phyloP scores from a whole-genome alignment of 352 stramenopile genomes.

The Pseudoperonospora humuli region DNA sequence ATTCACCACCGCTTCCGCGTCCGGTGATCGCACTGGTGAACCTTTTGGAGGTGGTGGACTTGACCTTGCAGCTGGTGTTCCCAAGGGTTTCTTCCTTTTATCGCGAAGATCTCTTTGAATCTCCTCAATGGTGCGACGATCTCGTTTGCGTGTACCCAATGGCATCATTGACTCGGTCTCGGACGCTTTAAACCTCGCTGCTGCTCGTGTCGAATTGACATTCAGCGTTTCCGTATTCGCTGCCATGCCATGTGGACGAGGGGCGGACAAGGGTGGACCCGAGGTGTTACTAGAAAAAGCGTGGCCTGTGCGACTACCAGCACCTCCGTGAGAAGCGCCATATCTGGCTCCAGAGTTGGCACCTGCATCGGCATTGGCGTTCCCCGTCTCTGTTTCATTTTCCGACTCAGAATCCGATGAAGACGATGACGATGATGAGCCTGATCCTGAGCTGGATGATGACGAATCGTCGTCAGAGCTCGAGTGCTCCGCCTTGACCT shows the following conservation, averaged over 20 bases:
- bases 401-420: constrained; percentile 81
- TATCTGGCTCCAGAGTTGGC: constrained; percentile 7
- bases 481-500: constrained; percentile 45
- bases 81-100: constrained; percentile 47
- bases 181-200: constrained; percentile 45
- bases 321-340: neutral
- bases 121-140: constrained; percentile 83
- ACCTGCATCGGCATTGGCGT: constrained; percentile 4
- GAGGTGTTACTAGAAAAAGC: constrained; percentile 2
- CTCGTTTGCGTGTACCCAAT: constrained; percentile 77
- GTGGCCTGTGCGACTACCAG: constrained; percentile 10
- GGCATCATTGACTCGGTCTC: constrained; percentile 53
- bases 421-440: constrained; percentile 65
- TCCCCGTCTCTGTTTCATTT: constrained; percentile 21
- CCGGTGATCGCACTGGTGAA: constrained; percentile 61
- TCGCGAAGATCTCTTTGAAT: constrained; percentile 76
- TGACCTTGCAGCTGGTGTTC: constrained; percentile 18
- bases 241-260: constrained; percentile 25
- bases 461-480: constrained; percentile 72
- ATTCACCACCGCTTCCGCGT: constrained; percentile 33
- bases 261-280: constrained; percentile 21
- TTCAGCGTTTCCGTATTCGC: constrained; percentile 43
- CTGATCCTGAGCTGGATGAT: constrained; percentile 68
- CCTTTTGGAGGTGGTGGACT: constrained; percentile 51
- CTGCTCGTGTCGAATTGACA: constrained; percentile 65